These are phyloP conservation scores for Cymbopogon flexuosus DNA, from an alignment of 202 grass and related monocot genomes.

Conservation along the genomic window DNA sequence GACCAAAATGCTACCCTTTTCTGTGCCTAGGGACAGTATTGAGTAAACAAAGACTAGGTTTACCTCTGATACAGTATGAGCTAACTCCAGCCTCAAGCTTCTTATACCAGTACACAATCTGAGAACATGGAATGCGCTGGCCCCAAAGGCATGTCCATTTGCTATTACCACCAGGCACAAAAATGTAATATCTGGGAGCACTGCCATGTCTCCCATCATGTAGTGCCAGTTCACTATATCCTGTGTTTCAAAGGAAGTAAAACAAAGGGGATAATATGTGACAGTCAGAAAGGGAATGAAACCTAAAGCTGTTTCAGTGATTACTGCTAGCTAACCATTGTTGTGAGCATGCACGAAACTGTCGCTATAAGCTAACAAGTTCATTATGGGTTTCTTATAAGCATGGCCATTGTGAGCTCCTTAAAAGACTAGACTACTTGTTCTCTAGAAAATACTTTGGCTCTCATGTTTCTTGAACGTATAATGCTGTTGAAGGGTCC, in stretches of 20 bases:
- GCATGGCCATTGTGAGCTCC: background rate
- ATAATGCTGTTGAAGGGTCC: too few relatives aligned
- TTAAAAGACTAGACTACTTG: background rate
- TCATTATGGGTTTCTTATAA: too few relatives aligned
- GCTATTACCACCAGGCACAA: background rate
- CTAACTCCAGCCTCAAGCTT: background rate
- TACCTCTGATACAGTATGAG: background rate
- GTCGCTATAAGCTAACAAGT: too few relatives aligned
- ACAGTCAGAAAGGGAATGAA: background rate
- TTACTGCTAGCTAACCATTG: too few relatives aligned
- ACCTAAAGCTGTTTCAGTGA: too few relatives aligned
- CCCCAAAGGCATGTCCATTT: background rate
- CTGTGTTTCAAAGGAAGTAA: background rate
- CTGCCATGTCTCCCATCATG: constrained; percentile 21
- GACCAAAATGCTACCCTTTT: too few relatives aligned
- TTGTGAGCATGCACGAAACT: too few relatives aligned
- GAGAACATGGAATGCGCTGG: constrained; percentile 33
- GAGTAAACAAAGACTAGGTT: background rate
- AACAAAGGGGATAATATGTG: background rate
- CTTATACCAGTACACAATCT: constrained; percentile 16
- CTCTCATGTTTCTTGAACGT: background rate
- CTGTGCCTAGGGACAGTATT: background rate
- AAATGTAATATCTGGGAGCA: background rate
- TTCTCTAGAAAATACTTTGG: background rate
- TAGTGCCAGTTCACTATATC: background rate